Conservation (phyloP, 805 yeast genomes). For the Metschnikowia reukaufii region DNA sequence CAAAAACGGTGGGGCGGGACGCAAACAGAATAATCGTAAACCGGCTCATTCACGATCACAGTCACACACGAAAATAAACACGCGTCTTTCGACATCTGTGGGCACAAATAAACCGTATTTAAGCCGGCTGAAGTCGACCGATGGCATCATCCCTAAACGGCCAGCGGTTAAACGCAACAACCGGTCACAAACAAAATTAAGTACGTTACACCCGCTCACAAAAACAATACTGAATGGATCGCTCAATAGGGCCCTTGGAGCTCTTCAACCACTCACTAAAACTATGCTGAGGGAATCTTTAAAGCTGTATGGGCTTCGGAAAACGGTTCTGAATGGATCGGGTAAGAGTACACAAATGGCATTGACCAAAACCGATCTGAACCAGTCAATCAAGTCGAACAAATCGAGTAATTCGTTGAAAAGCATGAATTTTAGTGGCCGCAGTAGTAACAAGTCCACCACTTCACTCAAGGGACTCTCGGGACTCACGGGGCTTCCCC, state of each 20-base stretch:
- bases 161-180: conserved; percentile 32
- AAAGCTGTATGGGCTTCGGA: conserved; percentile 14
- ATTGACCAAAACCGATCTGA: conserved; percentile 17
- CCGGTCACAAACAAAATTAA: conserved; percentile 37
- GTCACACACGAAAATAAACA: conserved; percentile 15
- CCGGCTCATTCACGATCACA: conserved; percentile 18
- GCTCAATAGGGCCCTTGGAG: conserved; percentile 9
- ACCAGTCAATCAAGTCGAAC: conserved; percentile 26
- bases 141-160: conserved; percentile 33
- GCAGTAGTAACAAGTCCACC: conserved; percentile 2
- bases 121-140: conserved; percentile 42
- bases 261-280: conserved; percentile 20
- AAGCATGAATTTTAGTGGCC: conserved; percentile 19
- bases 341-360: conserved; percentile 6
- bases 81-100: conserved; percentile 12
- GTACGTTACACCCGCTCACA: conserved; percentile 19
- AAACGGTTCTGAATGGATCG: conserved; percentile 17
- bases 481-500: conserved; percentile 2
- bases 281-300: conserved; percentile 19
- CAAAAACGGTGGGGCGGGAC: neutral
- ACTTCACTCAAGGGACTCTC: conserved; percentile 12
- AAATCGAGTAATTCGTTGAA: conserved; percentile 37
- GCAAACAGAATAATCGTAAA: conserved; percentile 8
- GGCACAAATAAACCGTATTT: conserved; percentile 26
- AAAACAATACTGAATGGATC: conserved; percentile 20